These are phyloP conservation scores for Dentipellis sp. DNA, from an alignment of 768 basidiomycete genomes.

Conservation along the genomic window DNA sequence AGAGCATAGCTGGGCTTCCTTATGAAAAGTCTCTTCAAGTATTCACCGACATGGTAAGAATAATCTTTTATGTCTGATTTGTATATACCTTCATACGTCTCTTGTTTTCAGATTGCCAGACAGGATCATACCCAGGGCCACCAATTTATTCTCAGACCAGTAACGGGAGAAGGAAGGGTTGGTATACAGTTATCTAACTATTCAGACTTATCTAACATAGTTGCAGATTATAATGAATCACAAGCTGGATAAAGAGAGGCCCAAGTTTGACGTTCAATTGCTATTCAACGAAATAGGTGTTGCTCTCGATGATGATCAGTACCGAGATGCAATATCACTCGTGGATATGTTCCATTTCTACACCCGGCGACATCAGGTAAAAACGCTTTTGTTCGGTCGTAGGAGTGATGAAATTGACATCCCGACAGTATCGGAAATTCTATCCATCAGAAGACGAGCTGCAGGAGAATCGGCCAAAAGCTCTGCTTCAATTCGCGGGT, in stretches of 20 bases:
- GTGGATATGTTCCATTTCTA: slow-evolving; percentile 97
- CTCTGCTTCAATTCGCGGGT: slow-evolving; percentile 70
- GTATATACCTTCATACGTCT: not conserved
- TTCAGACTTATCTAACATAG: not conserved
- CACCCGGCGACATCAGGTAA: slow-evolving; percentile 70
- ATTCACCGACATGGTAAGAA: slow-evolving; percentile 63
- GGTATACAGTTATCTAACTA: slow-evolving; percentile 17
- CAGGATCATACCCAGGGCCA: slow-evolving; percentile 54
- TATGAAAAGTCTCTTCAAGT: slow-evolving; percentile 57
- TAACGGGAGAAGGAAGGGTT: slow-evolving; percentile 89
- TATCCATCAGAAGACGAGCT: slow-evolving; percentile 60
- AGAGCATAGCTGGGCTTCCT: slow-evolving; percentile 63
- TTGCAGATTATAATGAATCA: slow-evolving; percentile 74
- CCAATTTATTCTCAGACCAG: slow-evolving; percentile 92
- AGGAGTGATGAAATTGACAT: not conserved
- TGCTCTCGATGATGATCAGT: slow-evolving; percentile 87
- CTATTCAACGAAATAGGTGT: slow-evolving; percentile 91
- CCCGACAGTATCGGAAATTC: slow-evolving; percentile 69
- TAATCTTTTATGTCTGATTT: not conserved
- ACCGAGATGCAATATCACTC: slow-evolving; percentile 85
- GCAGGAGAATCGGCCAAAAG: slow-evolving; percentile 46
- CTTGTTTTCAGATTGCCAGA: not conserved
- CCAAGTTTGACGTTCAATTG: slow-evolving; percentile 81
- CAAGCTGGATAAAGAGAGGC: slow-evolving; percentile 59
- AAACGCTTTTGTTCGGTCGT: slow-evolving; percentile 1